Evolutionary conservation across 768 basidiomycete genomes (phyloP), one percentile per base, ranked within the genome.

Genomic region (Boletus rufocinnamomeus): DNA sequence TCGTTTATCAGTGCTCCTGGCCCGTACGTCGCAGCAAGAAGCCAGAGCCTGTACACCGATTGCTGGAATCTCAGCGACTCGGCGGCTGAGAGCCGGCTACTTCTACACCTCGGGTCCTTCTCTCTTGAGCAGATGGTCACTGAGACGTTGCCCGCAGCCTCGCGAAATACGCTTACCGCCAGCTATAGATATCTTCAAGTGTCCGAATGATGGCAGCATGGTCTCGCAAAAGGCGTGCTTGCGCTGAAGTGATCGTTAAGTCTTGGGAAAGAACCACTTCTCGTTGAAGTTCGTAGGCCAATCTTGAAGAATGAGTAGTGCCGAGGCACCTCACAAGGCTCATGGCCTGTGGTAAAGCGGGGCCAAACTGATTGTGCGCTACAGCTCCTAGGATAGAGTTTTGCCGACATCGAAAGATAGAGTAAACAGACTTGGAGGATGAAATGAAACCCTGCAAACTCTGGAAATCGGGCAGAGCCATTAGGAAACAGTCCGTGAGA

Each of bases 121-220:
- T 75, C 60, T 44, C 78, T 79, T 54, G n/a, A 27, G 32, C 0
- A 30, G 8, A 9, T 32, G 34, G 30, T 32, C 40, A 60, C 16
- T 34, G 2, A 58, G 17, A 50, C 7, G 19, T 46, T 52, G 8
- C 9, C 7, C 4, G 10, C 35, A 34, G 6, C 13, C n/a, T n/a
- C n/a, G 17, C 27, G 17, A 50, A 46, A 54, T 37, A 54, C 3
- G 5, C 70, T 45, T 65, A 74, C 80, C 74, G 74, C 51, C 69
- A 63, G 52, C 79, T 80, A 59, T 75, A 80, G 1, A 79, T 58
- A 46, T 73, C 72, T 64, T 79, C 78, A 35, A 80, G 56, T 4
- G 54, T 47, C 5, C 47, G 62, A 21, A 75, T 69, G 16, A 65
- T 60, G n/a, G 47, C 27, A 13, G 71, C 72, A 51, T 71, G 66